These are phyloP conservation scores for Ensete glaucum DNA, from an alignment of 176 grass and related monocot genomes.

Conservation along the genomic window DNA sequence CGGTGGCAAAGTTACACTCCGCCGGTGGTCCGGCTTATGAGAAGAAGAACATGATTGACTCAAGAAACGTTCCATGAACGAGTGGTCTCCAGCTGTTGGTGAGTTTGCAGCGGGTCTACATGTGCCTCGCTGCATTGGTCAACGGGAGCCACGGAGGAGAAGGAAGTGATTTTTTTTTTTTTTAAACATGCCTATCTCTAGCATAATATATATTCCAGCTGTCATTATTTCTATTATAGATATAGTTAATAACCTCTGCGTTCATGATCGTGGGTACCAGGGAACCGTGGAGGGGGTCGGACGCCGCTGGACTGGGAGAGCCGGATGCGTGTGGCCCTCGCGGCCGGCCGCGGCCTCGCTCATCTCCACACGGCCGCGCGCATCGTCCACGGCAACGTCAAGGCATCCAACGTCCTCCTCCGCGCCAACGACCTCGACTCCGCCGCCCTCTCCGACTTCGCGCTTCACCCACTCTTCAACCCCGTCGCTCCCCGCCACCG, in stretches of 20 bases:
- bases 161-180: neutral
- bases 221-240: too few relatives aligned
- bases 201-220: too few relatives aligned
- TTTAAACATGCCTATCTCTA: too few relatives aligned
- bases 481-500: conserved; percentile 37
- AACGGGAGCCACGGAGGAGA: neutral
- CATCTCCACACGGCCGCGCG: conserved; percentile 55
- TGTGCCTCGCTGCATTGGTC: neutral
- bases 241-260: too few relatives aligned
- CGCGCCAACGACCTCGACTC: conserved; percentile 48
- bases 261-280: conserved; percentile 12
- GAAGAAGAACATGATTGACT: neutral
- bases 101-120: neutral
- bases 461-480: conserved; percentile 68
- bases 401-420: conserved; percentile 89
- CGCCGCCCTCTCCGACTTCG: conserved; percentile 67
- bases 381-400: conserved; percentile 78
- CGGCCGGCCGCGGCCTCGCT: conserved; percentile 65
- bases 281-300: conserved; percentile 44
- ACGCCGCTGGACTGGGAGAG: conserved; percentile 64
- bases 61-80: neutral
- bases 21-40: too few relatives aligned
- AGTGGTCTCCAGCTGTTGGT: neutral
- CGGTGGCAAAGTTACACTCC: too few relatives aligned
- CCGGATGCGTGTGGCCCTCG: conserved; percentile 59